Evolutionary conservation across 2,329 filamentous ascomycete genomes (phyloP), one percentile per base, ranked within the genome.

Genomic region (Cadophora sp.): DNA sequence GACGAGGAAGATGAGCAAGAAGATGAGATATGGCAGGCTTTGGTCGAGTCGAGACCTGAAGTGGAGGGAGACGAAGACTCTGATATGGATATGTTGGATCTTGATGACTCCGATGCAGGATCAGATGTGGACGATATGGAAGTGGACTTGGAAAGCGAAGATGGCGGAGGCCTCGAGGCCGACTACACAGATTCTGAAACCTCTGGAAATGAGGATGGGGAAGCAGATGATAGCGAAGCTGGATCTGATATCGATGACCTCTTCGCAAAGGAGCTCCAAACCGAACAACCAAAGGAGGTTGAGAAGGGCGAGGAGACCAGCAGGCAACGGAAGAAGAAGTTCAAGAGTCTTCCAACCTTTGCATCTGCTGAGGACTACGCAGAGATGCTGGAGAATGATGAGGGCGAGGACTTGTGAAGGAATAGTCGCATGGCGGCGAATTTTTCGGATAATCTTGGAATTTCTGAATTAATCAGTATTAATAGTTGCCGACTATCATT

Each of bases 341-440:
- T 98, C 79, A 97, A 94, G 85, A 88, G 89, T 71, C 83, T 99
- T 73, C 96, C 96, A 7, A 96, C 89, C 43, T 99, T 99, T 82
- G 96, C 96, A 22, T 96, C 93, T 39, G 91, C 86, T 39, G 96
- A 98, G 64, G 96, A 98, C 78, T 99, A 98, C 79, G 95, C 94
- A 18, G 91, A 91, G 74, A 85, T 97, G 81, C 80, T 97, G 78
- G 92, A 84, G 4, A 86, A 88, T 70, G 92, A 96, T 61, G 88
- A 89, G 69, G 89, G 89, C 68, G 77, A 78, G 59, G 73, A 76
- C 68, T 64, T 72, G 59, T 66, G 65, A 66, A 30, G 24, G 59
- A 9, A 11, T 9, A n/a, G 24, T 66, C 20, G 48, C 8, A 55
- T 30, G 36, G 36, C 20, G 36, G 14, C 13, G 48, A 22, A 13